Conservation (phyloP, 805 yeast genomes). For the Grigorovia jiainica region DNA sequence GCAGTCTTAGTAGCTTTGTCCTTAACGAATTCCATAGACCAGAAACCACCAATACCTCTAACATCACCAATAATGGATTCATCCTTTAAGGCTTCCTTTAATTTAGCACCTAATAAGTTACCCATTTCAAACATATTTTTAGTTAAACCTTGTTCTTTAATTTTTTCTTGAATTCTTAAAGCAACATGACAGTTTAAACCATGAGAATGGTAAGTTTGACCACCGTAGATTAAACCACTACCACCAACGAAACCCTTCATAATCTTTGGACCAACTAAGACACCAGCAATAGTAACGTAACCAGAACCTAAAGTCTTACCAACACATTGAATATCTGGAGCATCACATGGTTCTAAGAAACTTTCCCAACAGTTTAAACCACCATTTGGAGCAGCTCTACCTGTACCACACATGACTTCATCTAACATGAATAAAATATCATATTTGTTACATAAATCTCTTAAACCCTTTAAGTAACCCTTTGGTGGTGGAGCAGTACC, state of each 20-base stretch:
- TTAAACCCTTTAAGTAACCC: conserved; percentile 39
- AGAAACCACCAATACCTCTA: conserved; percentile 55
- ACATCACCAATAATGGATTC: conserved; percentile 44
- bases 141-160: conserved; percentile 27
- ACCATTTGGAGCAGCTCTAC: conserved; percentile 37
- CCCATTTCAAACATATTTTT: conserved; percentile 38
- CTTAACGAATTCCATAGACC: conserved; percentile 49
- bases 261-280: conserved; percentile 34
- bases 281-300: conserved; percentile 40
- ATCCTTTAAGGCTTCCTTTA: conserved; percentile 30
- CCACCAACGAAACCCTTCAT: conserved; percentile 32
- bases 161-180: conserved; percentile 37
- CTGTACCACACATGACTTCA: conserved; percentile 52
- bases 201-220: conserved; percentile 44
- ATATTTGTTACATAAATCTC: conserved; percentile 42
- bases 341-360: conserved; percentile 29
- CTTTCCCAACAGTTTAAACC: conserved; percentile 40
- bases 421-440: conserved; percentile 42
- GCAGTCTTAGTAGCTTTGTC: conserved; percentile 43
- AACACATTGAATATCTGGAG: conserved; percentile 40
- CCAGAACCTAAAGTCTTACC: conserved; percentile 46
- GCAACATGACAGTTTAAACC: conserved; percentile 40
- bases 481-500: conserved; percentile 38
- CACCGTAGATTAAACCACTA: conserved; percentile 34
- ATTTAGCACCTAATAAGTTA: conserved; percentile 31